These are phyloP conservation scores for Arthrobotrys pseudoclavata DNA, from an alignment of 2,329 filamentous ascomycete genomes.

Conservation along the genomic window DNA sequence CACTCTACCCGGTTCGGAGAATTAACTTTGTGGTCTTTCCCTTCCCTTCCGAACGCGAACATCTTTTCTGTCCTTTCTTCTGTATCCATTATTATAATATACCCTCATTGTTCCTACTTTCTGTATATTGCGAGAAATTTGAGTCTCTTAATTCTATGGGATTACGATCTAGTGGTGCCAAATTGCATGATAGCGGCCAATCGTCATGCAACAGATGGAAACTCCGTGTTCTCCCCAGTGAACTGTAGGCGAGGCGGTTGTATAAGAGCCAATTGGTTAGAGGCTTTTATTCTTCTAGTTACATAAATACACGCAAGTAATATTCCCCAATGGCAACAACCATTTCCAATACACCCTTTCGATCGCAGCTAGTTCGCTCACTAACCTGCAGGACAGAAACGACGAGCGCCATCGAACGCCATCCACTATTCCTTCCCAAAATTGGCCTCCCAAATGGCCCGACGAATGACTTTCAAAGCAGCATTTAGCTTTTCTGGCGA, in stretches of 20 bases:
- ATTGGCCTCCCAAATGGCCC: conserved; percentile 33
- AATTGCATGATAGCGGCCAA: neutral
- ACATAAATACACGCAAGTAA: neutral
- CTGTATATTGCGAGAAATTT: neutral
- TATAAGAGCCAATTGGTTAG: neutral
- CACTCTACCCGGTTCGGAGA: neutral
- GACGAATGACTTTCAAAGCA: conserved; percentile 33
- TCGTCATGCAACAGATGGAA: neutral
- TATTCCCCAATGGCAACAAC: neutral
- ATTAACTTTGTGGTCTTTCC: neutral
- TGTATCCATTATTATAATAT: neutral
- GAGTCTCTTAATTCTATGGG: neutral
- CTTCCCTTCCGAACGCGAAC: too few relatives aligned
- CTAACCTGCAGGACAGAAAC: neutral
- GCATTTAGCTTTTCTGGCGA: conserved; percentile 34
- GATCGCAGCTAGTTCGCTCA: neutral
- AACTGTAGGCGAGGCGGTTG: neutral
- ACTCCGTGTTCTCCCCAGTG: too few relatives aligned
- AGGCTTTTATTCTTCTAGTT: neutral
- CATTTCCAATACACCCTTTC: neutral
- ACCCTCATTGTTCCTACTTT: neutral
- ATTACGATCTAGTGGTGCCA: neutral
- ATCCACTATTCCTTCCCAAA: neutral
- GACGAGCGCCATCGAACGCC: neutral
- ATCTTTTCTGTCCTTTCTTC: neutral